phyloP scores from a whole-genome alignment of 2,329 filamentous ascomycete species.

The Clonostachys chloroleuca region DNA sequence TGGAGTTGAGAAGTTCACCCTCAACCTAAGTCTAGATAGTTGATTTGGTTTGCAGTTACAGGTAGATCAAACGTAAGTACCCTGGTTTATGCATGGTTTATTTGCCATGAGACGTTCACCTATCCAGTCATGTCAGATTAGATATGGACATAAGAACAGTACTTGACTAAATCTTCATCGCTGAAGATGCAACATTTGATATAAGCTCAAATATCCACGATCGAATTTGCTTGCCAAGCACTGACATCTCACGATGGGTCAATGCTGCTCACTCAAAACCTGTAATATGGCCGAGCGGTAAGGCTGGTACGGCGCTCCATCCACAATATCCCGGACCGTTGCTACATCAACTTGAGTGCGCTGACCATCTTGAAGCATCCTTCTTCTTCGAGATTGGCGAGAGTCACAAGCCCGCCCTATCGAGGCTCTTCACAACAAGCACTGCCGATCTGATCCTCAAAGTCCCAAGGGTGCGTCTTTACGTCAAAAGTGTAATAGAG shows the following conservation, averaged over 20 bases:
- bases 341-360: neutral
- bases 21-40: too few species aligned
- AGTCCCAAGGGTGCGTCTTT: neutral
- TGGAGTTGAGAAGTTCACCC: too few species aligned
- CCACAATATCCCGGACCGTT: conserved; percentile 1
- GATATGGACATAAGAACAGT: too few species aligned
- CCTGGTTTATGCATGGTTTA: too few species aligned
- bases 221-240: neutral
- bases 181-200: neutral
- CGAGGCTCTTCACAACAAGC: neutral
- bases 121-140: too few species aligned
- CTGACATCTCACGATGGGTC: neutral
- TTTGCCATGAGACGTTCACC: too few species aligned
- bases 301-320: conserved; percentile 1
- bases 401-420: neutral
- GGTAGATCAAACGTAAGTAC: too few species aligned
- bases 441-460: neutral
- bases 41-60: too few species aligned
- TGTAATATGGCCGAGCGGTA: conserved; percentile 1
- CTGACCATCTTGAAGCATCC: neutral
- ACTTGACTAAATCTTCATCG: neutral
- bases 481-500: neutral
- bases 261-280: neutral
- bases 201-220: neutral
- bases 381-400: neutral